phyloP scores from a whole-genome alignment of 2,329 filamentous ascomycete genomes.

The Pseudogymnoascus sp. region DNA sequence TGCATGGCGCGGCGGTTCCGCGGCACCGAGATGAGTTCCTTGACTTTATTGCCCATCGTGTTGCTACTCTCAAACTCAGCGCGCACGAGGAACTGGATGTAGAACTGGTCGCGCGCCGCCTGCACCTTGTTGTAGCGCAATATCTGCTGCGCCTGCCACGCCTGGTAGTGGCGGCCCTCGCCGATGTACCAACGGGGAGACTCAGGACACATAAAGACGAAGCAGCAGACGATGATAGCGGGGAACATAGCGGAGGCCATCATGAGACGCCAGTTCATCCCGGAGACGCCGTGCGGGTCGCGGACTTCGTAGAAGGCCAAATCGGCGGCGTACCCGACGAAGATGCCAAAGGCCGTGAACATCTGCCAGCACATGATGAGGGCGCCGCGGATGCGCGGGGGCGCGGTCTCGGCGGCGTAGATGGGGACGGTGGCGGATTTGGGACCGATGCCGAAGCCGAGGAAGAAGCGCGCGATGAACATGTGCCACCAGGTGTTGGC shows the following conservation, averaged over 20 bases:
- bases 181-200: conserved; percentile 44
- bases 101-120: conserved; percentile 48
- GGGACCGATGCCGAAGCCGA: conserved; percentile 63
- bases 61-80: conserved; percentile 45
- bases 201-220: conserved; percentile 35
- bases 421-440: conserved; percentile 64
- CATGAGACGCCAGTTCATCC: conserved; percentile 61
- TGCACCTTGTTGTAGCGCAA: conserved; percentile 46
- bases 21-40: conserved; percentile 51
- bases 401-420: conserved; percentile 60
- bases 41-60: conserved; percentile 41
- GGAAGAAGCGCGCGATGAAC: conserved; percentile 60
- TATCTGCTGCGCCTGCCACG: conserved; percentile 36
- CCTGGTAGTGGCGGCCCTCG: conserved; percentile 39
- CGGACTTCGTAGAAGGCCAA: conserved; percentile 51
- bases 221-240: conserved; percentile 46
- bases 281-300: conserved; percentile 44
- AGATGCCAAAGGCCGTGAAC: conserved; percentile 42
- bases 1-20: conserved; percentile 54
- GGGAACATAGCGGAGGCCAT: conserved; percentile 59
- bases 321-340: conserved; percentile 51
- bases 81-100: conserved; percentile 49
- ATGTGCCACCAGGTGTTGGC: conserved; percentile 59
- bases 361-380: conserved; percentile 68
- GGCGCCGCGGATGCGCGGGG: conserved; percentile 55